Evolutionary conservation across 305 asterid species (phyloP).

Genomic region (Fraxinus platypoda): DNA sequence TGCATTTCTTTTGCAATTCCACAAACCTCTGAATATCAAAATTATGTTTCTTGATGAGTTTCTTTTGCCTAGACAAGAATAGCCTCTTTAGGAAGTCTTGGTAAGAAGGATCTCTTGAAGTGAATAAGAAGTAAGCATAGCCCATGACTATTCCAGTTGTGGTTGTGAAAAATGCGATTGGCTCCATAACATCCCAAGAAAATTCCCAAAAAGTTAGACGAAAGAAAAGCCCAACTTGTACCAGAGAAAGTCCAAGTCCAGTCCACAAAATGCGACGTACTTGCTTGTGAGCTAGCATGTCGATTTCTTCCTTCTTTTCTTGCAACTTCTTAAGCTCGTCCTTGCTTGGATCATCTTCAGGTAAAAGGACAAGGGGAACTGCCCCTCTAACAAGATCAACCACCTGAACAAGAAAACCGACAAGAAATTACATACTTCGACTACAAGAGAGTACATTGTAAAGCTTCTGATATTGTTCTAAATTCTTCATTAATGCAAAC

Average conservation of each 20-base stretch:
- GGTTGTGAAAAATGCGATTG: slow-evolving; percentile 83
- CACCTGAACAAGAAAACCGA: slow-evolving; percentile 51
- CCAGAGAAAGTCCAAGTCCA: slow-evolving; percentile 64
- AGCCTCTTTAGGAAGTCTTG: slow-evolving; percentile 87
- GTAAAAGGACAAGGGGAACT: slow-evolving; percentile 74
- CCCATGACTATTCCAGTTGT: slow-evolving; percentile 74
- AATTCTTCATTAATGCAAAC: not conserved
- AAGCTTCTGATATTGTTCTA: not conserved
- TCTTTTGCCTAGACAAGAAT: slow-evolving; percentile 86
- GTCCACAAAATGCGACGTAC: slow-evolving; percentile 83
- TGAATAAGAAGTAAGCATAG: slow-evolving; percentile 81
- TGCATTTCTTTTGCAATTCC: slow-evolving; percentile 77
- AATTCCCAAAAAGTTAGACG: slow-evolving; percentile 98
- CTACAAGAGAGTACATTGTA: not conserved
- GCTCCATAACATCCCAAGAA: slow-evolving; percentile 99
- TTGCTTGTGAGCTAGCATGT: slow-evolving; percentile 76
- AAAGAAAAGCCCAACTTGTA: slow-evolving; percentile 83
- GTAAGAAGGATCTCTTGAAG: slow-evolving; percentile 89
- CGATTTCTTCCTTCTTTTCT: slow-evolving; percentile 66
- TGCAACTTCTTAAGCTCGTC: slow-evolving; percentile 67
- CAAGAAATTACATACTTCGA: not conserved
- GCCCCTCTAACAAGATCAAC: slow-evolving; percentile 87
- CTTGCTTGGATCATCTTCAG: slow-evolving; percentile 63
- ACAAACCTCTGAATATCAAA: slow-evolving; percentile 68
- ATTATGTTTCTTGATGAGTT: slow-evolving; percentile 63